These are phyloP conservation scores for Penicillium canariense DNA, from an alignment of 495 filamentous ascomycete genomes.

Conservation along the genomic window DNA sequence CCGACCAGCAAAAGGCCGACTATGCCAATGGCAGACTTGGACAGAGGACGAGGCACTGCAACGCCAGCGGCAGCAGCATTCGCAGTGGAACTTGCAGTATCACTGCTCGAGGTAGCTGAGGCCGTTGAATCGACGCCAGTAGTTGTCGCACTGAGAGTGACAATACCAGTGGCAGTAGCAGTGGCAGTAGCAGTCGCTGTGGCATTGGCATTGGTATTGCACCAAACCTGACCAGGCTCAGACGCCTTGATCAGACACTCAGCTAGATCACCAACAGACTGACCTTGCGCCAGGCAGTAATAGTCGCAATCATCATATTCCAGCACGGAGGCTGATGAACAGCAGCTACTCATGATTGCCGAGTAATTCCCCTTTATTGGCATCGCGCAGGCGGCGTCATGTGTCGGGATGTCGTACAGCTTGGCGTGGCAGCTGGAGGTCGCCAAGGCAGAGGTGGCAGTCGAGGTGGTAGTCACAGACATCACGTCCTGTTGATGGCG, in stretches of 20 bases:
- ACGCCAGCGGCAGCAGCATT: constrained; percentile 8
- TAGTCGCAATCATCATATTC: constrained; percentile 44
- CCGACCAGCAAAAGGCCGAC: constrained; percentile 13
- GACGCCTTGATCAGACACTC: constrained; percentile 36
- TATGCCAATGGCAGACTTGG: constrained; percentile 14
- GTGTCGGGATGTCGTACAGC: constrained; percentile 37
- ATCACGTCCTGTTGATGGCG: constrained; percentile 3
- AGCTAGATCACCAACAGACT: constrained; percentile 34
- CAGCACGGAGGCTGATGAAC: constrained; percentile 32
- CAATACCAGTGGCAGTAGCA: constrained; percentile 23
- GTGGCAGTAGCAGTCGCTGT: constrained; percentile 35
- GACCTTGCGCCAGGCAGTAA: constrained; percentile 42
- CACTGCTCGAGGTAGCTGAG: constrained; percentile 14
- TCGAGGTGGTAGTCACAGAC: constrained; percentile 22
- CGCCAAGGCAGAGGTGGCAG: constrained; percentile 23
- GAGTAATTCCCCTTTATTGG: constrained; percentile 30
- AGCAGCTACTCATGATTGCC: constrained; percentile 41
- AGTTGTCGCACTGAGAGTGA: constrained; percentile 17
- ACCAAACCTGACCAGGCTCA: constrained; percentile 34
- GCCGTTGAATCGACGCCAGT: constrained; percentile 10
- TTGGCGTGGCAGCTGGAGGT: constrained; percentile 27
- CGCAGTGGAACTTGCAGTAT: constrained; percentile 16
- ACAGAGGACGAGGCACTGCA: constrained; percentile 7
- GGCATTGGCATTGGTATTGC: constrained; percentile 33
- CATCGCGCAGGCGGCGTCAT: constrained; percentile 40